Base-by-base conservation (phyloP, 805 yeast species). In the Pichia thaimueangensis region DNA sequence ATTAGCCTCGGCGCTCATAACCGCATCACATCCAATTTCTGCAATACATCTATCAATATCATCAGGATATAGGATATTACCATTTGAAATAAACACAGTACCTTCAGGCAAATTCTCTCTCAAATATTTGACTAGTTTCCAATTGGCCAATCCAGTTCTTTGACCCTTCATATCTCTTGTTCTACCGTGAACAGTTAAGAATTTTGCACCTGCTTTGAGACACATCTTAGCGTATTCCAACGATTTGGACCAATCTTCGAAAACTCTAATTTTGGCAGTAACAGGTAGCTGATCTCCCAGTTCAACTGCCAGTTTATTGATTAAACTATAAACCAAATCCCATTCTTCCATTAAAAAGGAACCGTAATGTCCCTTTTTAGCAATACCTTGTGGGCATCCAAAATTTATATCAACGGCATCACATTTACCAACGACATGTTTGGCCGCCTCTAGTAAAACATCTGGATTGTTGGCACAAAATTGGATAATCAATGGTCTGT, bases 331-430 rank as follows among this genome's bases (percentile, higher is more conserved):
- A 13, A 93, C 79, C 42, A 91, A 65, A 19, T 77, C 86, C 97
- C 97, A 93, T 56, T 93, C 96, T 44, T 93, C 99, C 96, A 89
- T 91, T 42, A 93, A 65, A 53, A 89, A 93, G 0, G 97, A 81
- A 1, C 99, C 99, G 59, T 93, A 93, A 49, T 86, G 82, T 0
- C 99, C 99, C 62, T 86, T 86, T 49, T 74, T 76, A 0, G 99
- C 99, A 47, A 93, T 93, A 1, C 96, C 96, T 62, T 93, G 99
- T 0, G 99, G 99, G 62, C 99, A 93, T 0, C 99, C 99, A 45
- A 93, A 69, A 56, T 93, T 93, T 51, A 93, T 71, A 63, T 93
- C 98, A 21, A 93, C 94, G 0, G 97, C 98, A 65, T 91, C 97
- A 63, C 97, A 91, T 47, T 76, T 71, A 39, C 81, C 85, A 44